Conservation (phyloP, 495 filamentous ascomycete genomes). For the Daldinia vernicosa region DNA sequence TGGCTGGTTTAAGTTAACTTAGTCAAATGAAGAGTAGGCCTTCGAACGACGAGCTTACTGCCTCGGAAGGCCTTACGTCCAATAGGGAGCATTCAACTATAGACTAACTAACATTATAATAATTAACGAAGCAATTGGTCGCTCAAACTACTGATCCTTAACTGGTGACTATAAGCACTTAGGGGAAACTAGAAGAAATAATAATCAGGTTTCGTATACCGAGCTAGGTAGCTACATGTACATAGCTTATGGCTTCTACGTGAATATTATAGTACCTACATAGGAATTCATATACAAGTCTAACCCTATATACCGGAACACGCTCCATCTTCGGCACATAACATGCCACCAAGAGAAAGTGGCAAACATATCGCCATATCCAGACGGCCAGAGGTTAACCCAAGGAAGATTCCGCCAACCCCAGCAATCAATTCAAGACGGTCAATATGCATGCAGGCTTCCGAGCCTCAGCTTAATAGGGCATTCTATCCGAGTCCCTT, state of each 20-base stretch:
- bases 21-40: too few species aligned
- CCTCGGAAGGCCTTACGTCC: too few species aligned
- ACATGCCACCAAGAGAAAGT: background rate
- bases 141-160: background rate
- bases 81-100: too few species aligned
- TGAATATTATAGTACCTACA: background rate
- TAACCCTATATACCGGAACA: background rate
- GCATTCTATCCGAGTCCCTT: conserved; percentile 1
- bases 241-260: background rate
- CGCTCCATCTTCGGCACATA: background rate
- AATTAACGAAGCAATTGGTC: background rate
- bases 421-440: background rate
- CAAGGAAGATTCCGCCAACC: background rate
- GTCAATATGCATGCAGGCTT: background rate
- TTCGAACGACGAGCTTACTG: too few species aligned
- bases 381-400: background rate
- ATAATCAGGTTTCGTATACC: background rate
- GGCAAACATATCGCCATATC: background rate
- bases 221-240: background rate
- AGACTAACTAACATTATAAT: too few species aligned
- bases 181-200: background rate
- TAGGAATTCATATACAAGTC: background rate
- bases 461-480: conserved; percentile 2
- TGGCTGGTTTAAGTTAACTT: too few species aligned
- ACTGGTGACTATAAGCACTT: background rate